Evolutionary conservation across 768 basidiomycete genomes (phyloP).

Genomic region (Suillus alpinus): DNA sequence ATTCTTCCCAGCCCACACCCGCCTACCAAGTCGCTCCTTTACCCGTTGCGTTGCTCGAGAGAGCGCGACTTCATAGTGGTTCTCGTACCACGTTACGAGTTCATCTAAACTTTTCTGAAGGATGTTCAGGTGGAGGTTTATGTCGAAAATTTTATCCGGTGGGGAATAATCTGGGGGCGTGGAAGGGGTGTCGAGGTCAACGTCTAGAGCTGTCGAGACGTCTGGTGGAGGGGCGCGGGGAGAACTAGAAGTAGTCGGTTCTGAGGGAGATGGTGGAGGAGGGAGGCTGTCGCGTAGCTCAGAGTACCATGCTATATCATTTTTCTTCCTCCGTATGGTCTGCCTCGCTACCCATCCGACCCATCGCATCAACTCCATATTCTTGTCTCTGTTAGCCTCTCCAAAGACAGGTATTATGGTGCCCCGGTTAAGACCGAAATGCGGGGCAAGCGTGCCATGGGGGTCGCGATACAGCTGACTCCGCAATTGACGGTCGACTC

Average conservation of each 20-base stretch:
- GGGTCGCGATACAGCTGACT: conserved; percentile 29
- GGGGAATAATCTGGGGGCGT: conserved; percentile 16
- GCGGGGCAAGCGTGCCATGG: conserved; percentile 43
- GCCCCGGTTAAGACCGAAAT: conserved; percentile 50
- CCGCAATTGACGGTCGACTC: conserved; percentile 32
- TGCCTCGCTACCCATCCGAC: conserved; percentile 44
- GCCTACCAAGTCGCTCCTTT: conserved; percentile 79
- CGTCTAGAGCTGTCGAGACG: conserved; percentile 10
- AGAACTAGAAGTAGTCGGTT: neutral
- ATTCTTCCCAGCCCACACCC: conserved; percentile 61
- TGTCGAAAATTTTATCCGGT: conserved; percentile 38
- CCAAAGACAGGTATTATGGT: conserved; percentile 60
- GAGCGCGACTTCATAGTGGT: conserved; percentile 39
- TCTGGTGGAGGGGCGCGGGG: conserved; percentile 17
- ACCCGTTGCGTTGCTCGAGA: conserved; percentile 55
- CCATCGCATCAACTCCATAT: conserved; percentile 61
- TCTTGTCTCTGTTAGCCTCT: conserved; percentile 55
- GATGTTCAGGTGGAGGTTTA: conserved; percentile 54
- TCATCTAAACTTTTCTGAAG: conserved; percentile 53
- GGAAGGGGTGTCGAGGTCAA: conserved; percentile 28
- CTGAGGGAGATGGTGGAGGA: conserved; percentile 15
- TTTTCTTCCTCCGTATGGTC: conserved; percentile 48
- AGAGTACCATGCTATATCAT: conserved; percentile 42
- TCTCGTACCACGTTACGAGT: conserved; percentile 41
- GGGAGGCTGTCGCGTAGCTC: conserved; percentile 23